These are phyloP conservation scores for Candida fluviatilis DNA, from an alignment of 805 yeast species.

Conservation along the genomic window DNA sequence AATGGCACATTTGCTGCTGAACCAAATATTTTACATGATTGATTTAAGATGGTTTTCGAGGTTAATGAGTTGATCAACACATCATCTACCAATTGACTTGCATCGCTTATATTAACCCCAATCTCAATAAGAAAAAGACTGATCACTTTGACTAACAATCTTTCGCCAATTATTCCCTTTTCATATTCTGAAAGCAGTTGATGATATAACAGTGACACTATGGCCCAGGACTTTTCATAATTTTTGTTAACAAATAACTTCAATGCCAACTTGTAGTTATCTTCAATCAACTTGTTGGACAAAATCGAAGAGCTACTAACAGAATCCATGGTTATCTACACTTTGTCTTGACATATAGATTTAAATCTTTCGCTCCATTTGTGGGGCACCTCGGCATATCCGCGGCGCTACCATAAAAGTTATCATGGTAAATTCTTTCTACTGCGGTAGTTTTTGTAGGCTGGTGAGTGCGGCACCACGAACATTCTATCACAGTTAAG, in stretches of 20 bases:
- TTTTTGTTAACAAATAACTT: slow-evolving; percentile 38
- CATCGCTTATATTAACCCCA: slow-evolving; percentile 16
- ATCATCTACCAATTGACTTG: slow-evolving; percentile 3
- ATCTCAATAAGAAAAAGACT: slow-evolving; percentile 33
- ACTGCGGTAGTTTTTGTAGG: too few species aligned
- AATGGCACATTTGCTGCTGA: slow-evolving; percentile 21
- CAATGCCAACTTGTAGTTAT: slow-evolving; percentile 29
- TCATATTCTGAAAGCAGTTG: slow-evolving; percentile 16
- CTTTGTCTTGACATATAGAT: too few species aligned
- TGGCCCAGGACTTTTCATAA: slow-evolving; percentile 27
- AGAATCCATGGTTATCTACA: not conserved
- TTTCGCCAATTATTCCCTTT: slow-evolving; percentile 22
- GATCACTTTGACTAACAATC: slow-evolving; percentile 29
- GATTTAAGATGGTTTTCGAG: slow-evolving; percentile 6
- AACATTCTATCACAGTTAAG: too few species aligned
- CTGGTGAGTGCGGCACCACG: too few species aligned
- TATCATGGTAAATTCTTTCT: too few species aligned
- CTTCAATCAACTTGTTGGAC: slow-evolving; percentile 10
- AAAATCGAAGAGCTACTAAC: not conserved
- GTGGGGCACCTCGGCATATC: not conserved
- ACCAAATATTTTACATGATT: slow-evolving; percentile 1
- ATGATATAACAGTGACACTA: slow-evolving; percentile 20
- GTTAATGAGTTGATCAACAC: slow-evolving; percentile 5
- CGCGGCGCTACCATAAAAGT: slow-evolving; percentile 1
- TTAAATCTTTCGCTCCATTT: not conserved